A percentile compares a stretch with the other conserved stretches of the same genome.
Evolutionary conservation across 768 basidiomycete genomes (phyloP).

Genomic region (Hygrophorus russula): DNA sequence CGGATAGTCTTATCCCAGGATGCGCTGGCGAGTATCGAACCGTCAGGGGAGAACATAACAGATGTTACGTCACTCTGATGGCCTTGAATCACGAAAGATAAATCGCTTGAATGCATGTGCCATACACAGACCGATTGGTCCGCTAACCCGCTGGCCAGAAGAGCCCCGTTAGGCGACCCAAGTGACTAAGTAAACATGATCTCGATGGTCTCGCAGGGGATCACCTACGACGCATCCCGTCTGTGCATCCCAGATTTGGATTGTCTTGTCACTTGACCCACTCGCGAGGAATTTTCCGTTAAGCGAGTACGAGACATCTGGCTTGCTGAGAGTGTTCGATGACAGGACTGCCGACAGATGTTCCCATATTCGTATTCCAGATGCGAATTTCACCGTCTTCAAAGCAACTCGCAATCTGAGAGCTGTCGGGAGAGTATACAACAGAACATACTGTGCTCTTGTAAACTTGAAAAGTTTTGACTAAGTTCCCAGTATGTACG

Average conservation of each 20-base stretch:
- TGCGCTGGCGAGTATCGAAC: too few species aligned
- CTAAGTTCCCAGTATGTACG: neutral
- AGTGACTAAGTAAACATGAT: too few species aligned
- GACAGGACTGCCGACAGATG: neutral
- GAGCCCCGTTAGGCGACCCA: too few species aligned
- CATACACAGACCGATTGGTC: too few species aligned
- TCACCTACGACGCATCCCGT: neutral
- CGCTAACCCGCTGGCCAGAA: too few species aligned
- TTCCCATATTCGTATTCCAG: constrained; percentile 6
- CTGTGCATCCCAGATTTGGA: neutral
- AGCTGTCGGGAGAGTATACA: constrained; percentile 2
- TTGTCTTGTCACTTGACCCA: neutral
- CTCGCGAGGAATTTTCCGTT: neutral
- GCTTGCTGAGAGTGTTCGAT: neutral
- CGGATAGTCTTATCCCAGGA: too few species aligned
- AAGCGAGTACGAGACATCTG: neutral
- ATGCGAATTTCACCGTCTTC: neutral
- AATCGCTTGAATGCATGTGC: too few species aligned
- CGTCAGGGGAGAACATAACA: too few species aligned
- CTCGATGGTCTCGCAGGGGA: too few species aligned
- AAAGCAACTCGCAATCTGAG: neutral
- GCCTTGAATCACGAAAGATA: too few species aligned
- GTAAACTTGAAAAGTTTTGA: neutral
- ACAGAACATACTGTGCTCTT: neutral
- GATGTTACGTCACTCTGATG: too few species aligned